A percentile compares a stretch with the other conserved stretches of the same genome.
phyloP scores from a whole-genome alignment of 345 rosid species.

The Eucalyptus marginata region DNA sequence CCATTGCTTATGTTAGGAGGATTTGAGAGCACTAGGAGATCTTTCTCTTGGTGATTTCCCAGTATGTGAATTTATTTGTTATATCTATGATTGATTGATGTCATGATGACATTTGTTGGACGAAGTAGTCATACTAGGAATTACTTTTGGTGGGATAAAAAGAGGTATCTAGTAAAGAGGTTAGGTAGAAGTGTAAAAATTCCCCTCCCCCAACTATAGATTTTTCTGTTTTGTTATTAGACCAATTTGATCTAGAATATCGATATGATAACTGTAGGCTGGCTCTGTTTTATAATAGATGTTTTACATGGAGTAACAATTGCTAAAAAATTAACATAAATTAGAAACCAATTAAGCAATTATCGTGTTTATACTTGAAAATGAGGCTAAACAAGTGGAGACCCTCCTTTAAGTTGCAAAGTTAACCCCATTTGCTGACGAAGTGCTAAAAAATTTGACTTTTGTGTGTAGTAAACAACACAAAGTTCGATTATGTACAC shows the following conservation, averaged over 20 bases:
- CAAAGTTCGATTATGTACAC: background rate
- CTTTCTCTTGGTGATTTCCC: background rate
- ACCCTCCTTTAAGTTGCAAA: background rate
- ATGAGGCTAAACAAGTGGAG: background rate
- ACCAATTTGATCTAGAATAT: background rate
- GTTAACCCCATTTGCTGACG: background rate
- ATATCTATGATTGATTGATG: background rate
- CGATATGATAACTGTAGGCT: background rate
- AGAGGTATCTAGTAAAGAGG: background rate
- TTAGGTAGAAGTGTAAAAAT: background rate
- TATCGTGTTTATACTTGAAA: background rate
- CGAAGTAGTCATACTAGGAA: background rate
- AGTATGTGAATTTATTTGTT: background rate
- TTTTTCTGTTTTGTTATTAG: background rate
- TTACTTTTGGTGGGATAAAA: background rate
- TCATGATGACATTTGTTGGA: background rate
- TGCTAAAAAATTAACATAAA: background rate
- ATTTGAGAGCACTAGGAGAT: background rate
- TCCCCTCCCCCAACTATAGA: background rate
- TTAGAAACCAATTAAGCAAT: background rate
- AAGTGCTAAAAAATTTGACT: background rate
- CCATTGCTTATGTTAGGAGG: background rate
- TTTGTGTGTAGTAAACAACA: background rate
- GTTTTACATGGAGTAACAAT: background rate
- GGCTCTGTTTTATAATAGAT: background rate